Evolutionary conservation across 257 asterid genomes (phyloP).

Genomic region (Pogostemon cablin): DNA sequence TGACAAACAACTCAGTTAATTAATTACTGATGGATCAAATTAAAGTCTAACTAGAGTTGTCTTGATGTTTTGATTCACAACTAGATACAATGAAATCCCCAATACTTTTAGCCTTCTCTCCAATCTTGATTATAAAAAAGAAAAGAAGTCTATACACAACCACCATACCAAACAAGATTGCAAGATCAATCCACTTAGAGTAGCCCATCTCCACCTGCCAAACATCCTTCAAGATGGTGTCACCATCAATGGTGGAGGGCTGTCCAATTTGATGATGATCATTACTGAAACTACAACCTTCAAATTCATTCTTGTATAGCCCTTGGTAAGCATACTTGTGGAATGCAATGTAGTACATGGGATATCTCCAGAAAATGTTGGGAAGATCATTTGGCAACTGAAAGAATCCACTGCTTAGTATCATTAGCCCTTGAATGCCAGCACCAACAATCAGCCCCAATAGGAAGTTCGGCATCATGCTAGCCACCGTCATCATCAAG

Average conservation of each 20-base stretch:
- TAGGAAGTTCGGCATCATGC: slow-evolving; percentile 64
- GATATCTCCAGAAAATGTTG: slow-evolving; percentile 61
- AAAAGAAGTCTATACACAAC: slow-evolving; percentile 48
- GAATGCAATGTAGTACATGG: slow-evolving; percentile 58
- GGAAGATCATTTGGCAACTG: slow-evolving; percentile 57
- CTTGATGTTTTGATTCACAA: neutral
- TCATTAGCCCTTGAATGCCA: slow-evolving; percentile 67
- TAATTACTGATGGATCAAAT: neutral
- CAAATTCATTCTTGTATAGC: slow-evolving; percentile 63
- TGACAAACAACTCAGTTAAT: neutral
- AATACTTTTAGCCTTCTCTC: slow-evolving; percentile 39
- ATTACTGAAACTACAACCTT: slow-evolving; percentile 38
- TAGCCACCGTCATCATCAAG: slow-evolving; percentile 69
- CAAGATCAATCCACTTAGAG: slow-evolving; percentile 69
- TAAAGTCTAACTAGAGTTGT: neutral
- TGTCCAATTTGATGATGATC: slow-evolving; percentile 10
- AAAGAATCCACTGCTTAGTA: slow-evolving; percentile 68
- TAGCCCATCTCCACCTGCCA: slow-evolving; percentile 61
- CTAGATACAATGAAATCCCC: slow-evolving; percentile 11
- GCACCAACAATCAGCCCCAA: slow-evolving; percentile 55
- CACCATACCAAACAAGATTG: slow-evolving; percentile 53
- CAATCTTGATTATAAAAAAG: slow-evolving; percentile 42
- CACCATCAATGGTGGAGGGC: slow-evolving; percentile 46
- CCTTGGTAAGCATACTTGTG: slow-evolving; percentile 68
- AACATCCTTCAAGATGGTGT: slow-evolving; percentile 46